Evolutionary conservation across 176 grass and related monocot genomes (phyloP), one percentile per base, ranked within the genome.

Genomic region (Ensete ventricosum): DNA sequence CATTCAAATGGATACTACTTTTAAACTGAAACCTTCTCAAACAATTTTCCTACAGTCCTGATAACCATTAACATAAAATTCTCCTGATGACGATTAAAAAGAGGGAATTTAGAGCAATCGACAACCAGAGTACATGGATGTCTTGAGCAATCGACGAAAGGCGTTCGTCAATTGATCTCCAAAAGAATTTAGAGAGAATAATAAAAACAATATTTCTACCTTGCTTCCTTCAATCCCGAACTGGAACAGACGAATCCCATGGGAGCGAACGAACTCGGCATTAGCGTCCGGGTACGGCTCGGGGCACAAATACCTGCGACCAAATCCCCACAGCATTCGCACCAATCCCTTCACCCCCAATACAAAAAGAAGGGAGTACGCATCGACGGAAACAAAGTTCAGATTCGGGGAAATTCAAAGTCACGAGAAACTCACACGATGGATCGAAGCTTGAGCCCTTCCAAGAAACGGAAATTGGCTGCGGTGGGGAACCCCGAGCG

Each of bases 171-270:
- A n/a, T 17, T 20, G 8, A 59, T n/a, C 3, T 9, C 17, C 65
- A 66, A 14, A 72, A 9, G 75, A 76, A 52, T 66, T 53, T 19
- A 72, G 13, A 20, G 9, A 25, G 52, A 9, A 14, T 8, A 71
- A 16, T 12, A 20, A 67, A 49, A 23, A 73, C 4, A 43, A 43
- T 6, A 0, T 43, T 43, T 43, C 80, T 76, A 85, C 85, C 85
- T 88, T 88, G 73, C 27, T 91, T 52, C 88, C 80, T 17, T 91
- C 89, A 49, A 91, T 91, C 34, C 83, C 89, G 54, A 88, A 88
- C 55, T 91, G 89, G 76, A 91, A 85, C 52, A 91, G 69, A 11
- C 81, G 78, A 50, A 85, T 91, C 73, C 85, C 83, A 19, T 81
- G 77, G 27, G 64, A 67, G 73, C 77, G 75, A 29, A 91, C 69